These are phyloP conservation scores for Persicaria tinctoria DNA, from an alignment of 148 eudicot genomes.

Conservation along the genomic window DNA sequence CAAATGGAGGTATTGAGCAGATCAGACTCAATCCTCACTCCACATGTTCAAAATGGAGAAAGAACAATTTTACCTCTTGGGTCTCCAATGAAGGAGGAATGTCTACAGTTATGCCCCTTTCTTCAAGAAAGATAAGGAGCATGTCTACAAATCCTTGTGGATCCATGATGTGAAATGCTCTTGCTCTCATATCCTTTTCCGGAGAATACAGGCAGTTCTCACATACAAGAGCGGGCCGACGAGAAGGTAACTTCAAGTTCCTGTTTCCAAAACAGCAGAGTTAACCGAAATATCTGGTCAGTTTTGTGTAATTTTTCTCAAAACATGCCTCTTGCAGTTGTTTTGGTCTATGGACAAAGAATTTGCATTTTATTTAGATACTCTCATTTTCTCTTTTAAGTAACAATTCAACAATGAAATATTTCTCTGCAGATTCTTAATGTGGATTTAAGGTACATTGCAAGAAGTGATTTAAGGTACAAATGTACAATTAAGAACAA, in stretches of 20 bases:
- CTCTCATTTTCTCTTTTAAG: background rate
- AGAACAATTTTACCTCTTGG: conserved; percentile 30
- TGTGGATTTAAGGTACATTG: background rate
- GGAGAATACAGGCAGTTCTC: conserved; percentile 82
- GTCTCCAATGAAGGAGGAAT: conserved; percentile 42
- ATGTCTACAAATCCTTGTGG: conserved; percentile 74
- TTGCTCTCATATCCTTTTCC: conserved; percentile 58
- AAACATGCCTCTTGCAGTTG: background rate
- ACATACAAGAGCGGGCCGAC: conserved; percentile 77
- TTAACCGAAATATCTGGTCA: background rate
- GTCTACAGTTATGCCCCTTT: conserved; percentile 35
- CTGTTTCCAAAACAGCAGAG: conserved; percentile 25
- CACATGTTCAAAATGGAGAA: background rate
- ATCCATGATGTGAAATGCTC: conserved; percentile 91
- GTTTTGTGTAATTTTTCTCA: background rate
- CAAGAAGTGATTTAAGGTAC: background rate
- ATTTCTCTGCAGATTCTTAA: background rate
- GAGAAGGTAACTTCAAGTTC: conserved; percentile 87
- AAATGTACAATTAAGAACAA: background rate
- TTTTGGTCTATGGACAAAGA: background rate
- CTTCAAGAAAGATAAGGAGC: conserved; percentile 86
- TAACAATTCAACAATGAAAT: background rate
- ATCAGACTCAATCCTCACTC: background rate
- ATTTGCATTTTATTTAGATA: background rate
- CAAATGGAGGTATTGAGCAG: background rate